These are phyloP conservation scores for Pseudogymnoascus sp. DNA, from an alignment of 2,329 filamentous ascomycete genomes.

Conservation along the genomic window DNA sequence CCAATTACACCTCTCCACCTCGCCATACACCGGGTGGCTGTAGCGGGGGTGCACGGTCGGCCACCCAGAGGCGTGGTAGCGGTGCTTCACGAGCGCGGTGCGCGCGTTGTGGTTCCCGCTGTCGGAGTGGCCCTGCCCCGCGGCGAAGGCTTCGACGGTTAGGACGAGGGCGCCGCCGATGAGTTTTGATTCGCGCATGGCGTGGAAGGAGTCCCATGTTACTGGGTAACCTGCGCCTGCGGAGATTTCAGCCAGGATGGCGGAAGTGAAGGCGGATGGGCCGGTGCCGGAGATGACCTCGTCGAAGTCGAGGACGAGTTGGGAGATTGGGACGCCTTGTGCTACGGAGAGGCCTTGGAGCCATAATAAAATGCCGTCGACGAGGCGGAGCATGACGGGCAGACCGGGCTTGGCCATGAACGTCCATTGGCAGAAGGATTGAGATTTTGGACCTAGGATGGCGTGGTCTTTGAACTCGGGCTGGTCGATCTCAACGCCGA, in stretches of 20 bases:
- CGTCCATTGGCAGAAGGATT: constrained; percentile 68
- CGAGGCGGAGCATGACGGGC: constrained; percentile 58
- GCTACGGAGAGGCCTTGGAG: constrained; percentile 48
- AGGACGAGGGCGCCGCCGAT: constrained; percentile 57
- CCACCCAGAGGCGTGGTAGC: constrained; percentile 69
- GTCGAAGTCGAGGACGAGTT: constrained; percentile 61
- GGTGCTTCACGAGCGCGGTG: constrained; percentile 60
- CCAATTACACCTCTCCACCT: constrained; percentile 66
- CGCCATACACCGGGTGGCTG: constrained; percentile 59
- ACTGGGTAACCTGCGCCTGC: constrained; percentile 36
- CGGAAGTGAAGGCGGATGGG: constrained; percentile 59
- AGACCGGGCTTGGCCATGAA: constrained; percentile 60
- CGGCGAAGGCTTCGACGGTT: constrained; percentile 63
- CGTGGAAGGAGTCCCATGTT: constrained; percentile 57
- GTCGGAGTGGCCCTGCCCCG: constrained; percentile 64
- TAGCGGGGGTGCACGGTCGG: constrained; percentile 56
- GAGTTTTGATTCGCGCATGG: constrained; percentile 55
- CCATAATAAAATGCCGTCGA: constrained; percentile 62
- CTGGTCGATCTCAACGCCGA: constrained; percentile 64
- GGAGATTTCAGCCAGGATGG: constrained; percentile 57
- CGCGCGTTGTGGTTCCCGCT: constrained; percentile 61
- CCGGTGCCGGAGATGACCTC: constrained; percentile 67
- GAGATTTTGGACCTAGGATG: constrained; percentile 58
- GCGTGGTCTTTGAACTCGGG: constrained; percentile 54
- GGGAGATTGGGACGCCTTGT: constrained; percentile 48